Base-by-base conservation (phyloP, 2,329 filamentous ascomycete genomes). In the Lasiodiplodia theobromae region DNA sequence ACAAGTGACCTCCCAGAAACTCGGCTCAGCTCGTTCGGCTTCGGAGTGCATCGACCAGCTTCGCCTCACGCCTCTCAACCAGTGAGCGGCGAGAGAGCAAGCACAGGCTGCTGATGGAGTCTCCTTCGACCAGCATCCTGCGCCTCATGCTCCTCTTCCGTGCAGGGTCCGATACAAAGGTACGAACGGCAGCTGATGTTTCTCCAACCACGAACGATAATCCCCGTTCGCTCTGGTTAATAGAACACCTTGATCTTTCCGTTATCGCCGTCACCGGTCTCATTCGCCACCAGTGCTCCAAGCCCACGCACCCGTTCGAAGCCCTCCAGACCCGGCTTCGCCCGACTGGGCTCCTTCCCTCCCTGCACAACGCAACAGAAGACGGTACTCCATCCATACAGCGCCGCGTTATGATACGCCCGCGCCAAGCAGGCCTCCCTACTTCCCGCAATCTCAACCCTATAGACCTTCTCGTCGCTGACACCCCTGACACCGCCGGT, bases 321-420 rank as follows among this genome's bases (percentile, higher is more conserved):
- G 10, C 47, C 57, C 1, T 40, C 37, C 23, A 68, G 3, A 10
- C 67, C 67, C 10, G 25, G 16, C 34, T 28, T 28, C 37, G 44
- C 67, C 21, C n/a, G 21, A 18, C 11, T 8, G 7, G 54, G 8
- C 11, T 51, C 67, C 4, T 47, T 57, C 2, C 56, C 56, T 4
- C 57, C 67, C 7, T 1, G 2, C 6, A 68, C 38, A 0, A 38
- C 67, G 21, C 67, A 68, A 12, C 25, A 21, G 7, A 68, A 68
- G 11, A 63, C 58, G 2, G 67, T 68, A 7, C 57, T 54, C 67
- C 67, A 68, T 11, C 67, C 57, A 2, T 34, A 23, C 34, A 68
- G 7, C 18, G 38, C 49, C 0, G 67, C 67, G 14, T 68, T 68
- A 49, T 68, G 67, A 18, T 63, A 68, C 14, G 67, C 67, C 21